Evolutionary conservation across 2,329 filamentous ascomycete genomes (phyloP).

Genomic region (Thelonectria blattea): DNA sequence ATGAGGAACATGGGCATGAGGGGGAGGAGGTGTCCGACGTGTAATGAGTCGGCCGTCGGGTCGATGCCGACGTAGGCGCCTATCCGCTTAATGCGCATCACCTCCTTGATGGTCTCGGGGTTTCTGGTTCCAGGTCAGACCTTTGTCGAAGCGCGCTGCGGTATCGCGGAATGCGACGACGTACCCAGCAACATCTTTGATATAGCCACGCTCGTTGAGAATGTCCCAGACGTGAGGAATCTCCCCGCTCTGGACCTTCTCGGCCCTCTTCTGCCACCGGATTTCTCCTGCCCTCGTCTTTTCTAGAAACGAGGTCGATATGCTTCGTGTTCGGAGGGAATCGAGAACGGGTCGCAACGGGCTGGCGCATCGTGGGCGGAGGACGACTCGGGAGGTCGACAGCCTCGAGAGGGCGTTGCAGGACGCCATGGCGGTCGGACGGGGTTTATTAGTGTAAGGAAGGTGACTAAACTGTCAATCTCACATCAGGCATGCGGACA

Average conservation of each 20-base stretch:
- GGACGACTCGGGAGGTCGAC: constrained; percentile 32
- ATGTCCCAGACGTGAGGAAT: constrained; percentile 63
- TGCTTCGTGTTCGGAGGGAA: constrained; percentile 40
- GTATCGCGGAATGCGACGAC: constrained; percentile 39
- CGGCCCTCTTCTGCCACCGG: constrained; percentile 56
- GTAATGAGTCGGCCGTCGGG: constrained; percentile 79
- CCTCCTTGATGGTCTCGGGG: constrained; percentile 61
- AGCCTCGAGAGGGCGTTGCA: constrained; percentile 34
- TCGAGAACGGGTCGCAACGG: constrained; percentile 32
- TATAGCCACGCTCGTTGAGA: constrained; percentile 73
- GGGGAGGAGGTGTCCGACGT: constrained; percentile 80
- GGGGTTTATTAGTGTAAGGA: background rate
- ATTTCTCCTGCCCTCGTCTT: constrained; percentile 51
- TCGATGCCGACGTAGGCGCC: constrained; percentile 83
- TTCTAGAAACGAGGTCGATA: constrained; percentile 50
- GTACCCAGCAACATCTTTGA: constrained; percentile 79
- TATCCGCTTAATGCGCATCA: constrained; percentile 70
- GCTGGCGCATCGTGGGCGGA: constrained; percentile 34
- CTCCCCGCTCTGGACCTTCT: constrained; percentile 57
- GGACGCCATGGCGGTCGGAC: constrained; percentile 36
- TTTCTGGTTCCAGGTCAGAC: constrained; percentile 42
- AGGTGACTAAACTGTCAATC: background rate
- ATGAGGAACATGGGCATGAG: constrained; percentile 87
- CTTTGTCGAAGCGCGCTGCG: background rate
- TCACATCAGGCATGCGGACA: constrained; percentile 9